A percentile compares a stretch with the other conserved stretches of the same genome.
Conservation (phyloP, 2,329 filamentous ascomycete species). For the Coniella lustricola region DNA sequence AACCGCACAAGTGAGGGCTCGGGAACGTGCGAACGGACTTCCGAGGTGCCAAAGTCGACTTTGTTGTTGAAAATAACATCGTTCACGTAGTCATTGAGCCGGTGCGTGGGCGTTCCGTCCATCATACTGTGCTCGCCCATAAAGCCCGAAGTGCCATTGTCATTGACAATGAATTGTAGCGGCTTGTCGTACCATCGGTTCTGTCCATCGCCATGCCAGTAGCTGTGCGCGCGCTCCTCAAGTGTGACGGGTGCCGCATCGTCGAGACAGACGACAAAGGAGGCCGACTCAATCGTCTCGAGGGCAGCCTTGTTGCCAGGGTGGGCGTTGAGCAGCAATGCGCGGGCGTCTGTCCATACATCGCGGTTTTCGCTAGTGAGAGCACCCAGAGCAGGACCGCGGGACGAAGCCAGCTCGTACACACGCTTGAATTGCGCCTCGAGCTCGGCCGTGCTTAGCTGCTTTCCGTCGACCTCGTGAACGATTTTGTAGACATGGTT, state of each 20-base stretch:
- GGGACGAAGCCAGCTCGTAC: slow-evolving; percentile 62
- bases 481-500: slow-evolving; percentile 95
- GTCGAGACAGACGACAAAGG: slow-evolving; percentile 90
- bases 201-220: slow-evolving; percentile 95
- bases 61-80: slow-evolving; percentile 90
- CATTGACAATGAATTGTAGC: slow-evolving; percentile 93
- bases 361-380: slow-evolving; percentile 92
- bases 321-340: slow-evolving; percentile 67
- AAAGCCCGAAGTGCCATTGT: slow-evolving; percentile 96
- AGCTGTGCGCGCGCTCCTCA: slow-evolving; percentile 89
- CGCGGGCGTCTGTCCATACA: slow-evolving; percentile 79
- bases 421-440: slow-evolving; percentile 83
- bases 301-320: slow-evolving; percentile 72
- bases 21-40: slow-evolving; percentile 73
- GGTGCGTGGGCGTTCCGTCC: slow-evolving; percentile 96
- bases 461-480: slow-evolving; percentile 73
- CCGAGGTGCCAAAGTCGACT: slow-evolving; percentile 76
- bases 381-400: slow-evolving; percentile 67
- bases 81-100: slow-evolving; percentile 92
- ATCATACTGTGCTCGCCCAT: slow-evolving; percentile 99
- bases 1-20: slow-evolving; percentile 76
- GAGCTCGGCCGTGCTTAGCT: slow-evolving; percentile 82
- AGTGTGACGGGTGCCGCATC: slow-evolving; percentile 86
- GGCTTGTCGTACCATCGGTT: slow-evolving; percentile 99
- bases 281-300: slow-evolving; percentile 76